phyloP scores from a whole-genome alignment of 1,139 yeast species.

The Geotrichum citri-aurantii region DNA sequence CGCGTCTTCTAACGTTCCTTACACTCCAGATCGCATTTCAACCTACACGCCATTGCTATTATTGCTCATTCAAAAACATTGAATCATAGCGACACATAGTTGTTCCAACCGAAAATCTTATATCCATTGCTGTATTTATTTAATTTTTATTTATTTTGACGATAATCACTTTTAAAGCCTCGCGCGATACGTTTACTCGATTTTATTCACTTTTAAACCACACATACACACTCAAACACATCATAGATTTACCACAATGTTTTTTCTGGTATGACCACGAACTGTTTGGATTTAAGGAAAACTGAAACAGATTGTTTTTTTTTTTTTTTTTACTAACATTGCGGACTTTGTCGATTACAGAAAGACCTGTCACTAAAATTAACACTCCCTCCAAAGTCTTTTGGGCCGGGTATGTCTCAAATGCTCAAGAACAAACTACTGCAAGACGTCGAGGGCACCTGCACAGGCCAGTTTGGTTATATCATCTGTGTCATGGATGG shows the following conservation, averaged over 20 bases:
- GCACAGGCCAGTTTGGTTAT: slow-evolving; percentile 98
- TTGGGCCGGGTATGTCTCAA: slow-evolving; percentile 97
- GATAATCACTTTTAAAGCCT: neutral
- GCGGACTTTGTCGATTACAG: slow-evolving; percentile 10
- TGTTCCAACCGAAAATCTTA: neutral
- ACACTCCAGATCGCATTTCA: neutral
- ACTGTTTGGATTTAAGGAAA: neutral
- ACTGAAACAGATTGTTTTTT: no score
- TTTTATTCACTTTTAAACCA: neutral
- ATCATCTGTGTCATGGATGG: slow-evolving; percentile 94
- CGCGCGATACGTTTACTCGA: neutral
- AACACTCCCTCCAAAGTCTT: slow-evolving; percentile 93
- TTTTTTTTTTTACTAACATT: neutral
- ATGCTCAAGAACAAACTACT: slow-evolving; percentile 81
- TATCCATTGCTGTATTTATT: neutral
- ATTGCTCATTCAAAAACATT: neutral
- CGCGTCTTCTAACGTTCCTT: neutral
- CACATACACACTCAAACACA: neutral
- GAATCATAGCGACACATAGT: neutral
- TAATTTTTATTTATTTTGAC: neutral
- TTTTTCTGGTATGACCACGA: neutral
- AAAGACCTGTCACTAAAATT: slow-evolving; percentile 88
- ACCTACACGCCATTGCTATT: neutral
- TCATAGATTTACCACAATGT: neutral
- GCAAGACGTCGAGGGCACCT: slow-evolving; percentile 96